phyloP scores from a whole-genome alignment of 805 yeast species.

The Barnettozyma wickerhamii region DNA sequence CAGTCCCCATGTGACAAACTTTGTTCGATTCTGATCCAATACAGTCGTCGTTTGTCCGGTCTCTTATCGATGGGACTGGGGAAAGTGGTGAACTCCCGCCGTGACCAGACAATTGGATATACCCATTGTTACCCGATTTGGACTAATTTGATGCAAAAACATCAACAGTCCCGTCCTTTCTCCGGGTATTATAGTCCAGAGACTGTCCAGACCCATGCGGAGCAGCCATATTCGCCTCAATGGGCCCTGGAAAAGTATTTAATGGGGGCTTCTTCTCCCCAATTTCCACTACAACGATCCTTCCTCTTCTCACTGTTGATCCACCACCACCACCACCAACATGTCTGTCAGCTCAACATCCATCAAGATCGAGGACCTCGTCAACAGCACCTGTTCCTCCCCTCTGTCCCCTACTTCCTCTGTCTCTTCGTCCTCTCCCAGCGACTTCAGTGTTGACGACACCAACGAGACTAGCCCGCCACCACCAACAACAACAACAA shows the following conservation, averaged over 20 bases:
- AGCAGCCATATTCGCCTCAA: not conserved
- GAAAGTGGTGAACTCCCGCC: too few species aligned
- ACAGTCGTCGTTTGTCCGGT: too few species aligned
- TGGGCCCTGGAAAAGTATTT: not conserved
- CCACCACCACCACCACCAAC: not conserved
- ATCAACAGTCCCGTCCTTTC: not conserved
- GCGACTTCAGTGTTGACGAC: slow-evolving; percentile 2
- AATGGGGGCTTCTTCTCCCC: not conserved
- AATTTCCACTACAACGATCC: not conserved
- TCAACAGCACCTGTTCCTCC: not conserved
- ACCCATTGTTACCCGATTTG: not conserved
- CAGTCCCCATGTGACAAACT: too few species aligned
- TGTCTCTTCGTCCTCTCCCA: slow-evolving; percentile 5
- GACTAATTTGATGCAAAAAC: slow-evolving; percentile 6
- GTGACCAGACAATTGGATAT: too few species aligned
- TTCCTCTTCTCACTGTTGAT: not conserved
- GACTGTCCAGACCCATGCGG: not conserved
- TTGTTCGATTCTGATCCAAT: too few species aligned
- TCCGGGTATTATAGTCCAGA: too few species aligned
- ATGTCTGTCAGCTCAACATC: not conserved
- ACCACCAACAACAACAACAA: not conserved
- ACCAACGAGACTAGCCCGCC: not conserved
- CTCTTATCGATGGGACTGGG: not conserved
- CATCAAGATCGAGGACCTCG: slow-evolving; percentile 3
- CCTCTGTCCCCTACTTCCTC: slow-evolving; percentile 8